phyloP scores from a whole-genome alignment of 2,329 filamentous ascomycete genomes.

The Arthrinium phaeospermum region DNA sequence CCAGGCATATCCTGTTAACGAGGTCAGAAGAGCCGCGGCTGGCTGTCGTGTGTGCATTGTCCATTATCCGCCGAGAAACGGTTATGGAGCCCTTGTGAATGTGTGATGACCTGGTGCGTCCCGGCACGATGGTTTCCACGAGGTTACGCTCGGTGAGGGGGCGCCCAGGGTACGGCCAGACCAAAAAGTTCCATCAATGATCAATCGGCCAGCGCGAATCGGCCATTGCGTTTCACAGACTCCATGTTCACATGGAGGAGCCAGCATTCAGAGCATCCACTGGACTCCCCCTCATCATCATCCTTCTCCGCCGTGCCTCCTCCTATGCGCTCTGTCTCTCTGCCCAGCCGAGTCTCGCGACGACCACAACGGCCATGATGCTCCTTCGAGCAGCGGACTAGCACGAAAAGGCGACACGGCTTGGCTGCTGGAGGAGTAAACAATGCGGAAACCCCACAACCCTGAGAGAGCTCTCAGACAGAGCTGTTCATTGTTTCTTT shows the following conservation, averaged over 20 bases:
- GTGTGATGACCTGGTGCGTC: conserved; percentile 11
- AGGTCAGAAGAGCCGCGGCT: background rate
- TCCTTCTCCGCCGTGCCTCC: background rate
- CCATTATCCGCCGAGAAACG: background rate
- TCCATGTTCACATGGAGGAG: conserved; percentile 5
- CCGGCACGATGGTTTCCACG: conserved; percentile 16
- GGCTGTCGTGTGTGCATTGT: conserved; percentile 9
- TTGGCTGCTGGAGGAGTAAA: background rate
- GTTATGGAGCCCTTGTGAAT: background rate
- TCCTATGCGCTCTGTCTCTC: background rate
- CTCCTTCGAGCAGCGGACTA: background rate
- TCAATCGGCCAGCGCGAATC: conserved; percentile 6
- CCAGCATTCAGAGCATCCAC: conserved; percentile 10
- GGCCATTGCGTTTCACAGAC: conserved; percentile 15
- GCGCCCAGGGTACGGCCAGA: background rate
- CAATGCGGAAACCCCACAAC: background rate
- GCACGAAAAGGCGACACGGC: background rate
- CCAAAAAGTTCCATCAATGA: background rate
- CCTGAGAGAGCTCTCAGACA: background rate
- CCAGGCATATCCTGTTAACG: background rate
- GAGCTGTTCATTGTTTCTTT: background rate
- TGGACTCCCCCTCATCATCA: background rate
- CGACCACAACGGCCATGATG: background rate
- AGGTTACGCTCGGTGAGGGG: conserved; percentile 11
- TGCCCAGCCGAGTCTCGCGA: background rate